These are phyloP conservation scores for Hygrophorus russula DNA, from an alignment of 768 basidiomycete genomes.

Conservation along the genomic window DNA sequence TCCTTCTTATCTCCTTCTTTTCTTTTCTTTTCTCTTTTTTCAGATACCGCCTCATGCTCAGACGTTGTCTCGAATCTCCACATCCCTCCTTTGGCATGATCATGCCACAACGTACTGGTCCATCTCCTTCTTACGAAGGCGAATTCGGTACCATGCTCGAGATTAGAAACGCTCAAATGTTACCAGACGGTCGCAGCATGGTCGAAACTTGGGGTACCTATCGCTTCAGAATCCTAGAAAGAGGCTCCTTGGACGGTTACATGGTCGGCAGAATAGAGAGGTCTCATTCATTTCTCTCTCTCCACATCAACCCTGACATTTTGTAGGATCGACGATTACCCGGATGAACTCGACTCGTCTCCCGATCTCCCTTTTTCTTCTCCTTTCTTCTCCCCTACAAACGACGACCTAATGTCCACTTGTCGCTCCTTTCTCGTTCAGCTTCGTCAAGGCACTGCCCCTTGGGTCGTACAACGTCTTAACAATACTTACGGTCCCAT, in stretches of 20 bases:
- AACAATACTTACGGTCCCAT: slow-evolving; percentile 69
- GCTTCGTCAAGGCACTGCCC: slow-evolving; percentile 57
- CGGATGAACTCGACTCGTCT: slow-evolving; percentile 21
- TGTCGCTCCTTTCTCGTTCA: slow-evolving; percentile 34
- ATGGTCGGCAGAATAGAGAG: slow-evolving; percentile 73
- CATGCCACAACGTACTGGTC: slow-evolving; percentile 46
- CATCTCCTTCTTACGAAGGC: slow-evolving; percentile 19
- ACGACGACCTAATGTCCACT: slow-evolving; percentile 41
- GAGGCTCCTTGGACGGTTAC: slow-evolving; percentile 82
- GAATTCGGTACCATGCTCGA: slow-evolving; percentile 94
- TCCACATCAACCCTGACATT: background rate
- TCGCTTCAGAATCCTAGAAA: slow-evolving; percentile 81
- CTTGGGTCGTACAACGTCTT: slow-evolving; percentile 88
- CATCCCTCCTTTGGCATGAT: slow-evolving; percentile 89
- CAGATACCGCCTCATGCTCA: slow-evolving; percentile 91
- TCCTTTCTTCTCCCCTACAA: slow-evolving; percentile 3
- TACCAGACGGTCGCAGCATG: slow-evolving; percentile 83
- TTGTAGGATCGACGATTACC: slow-evolving; percentile 20
- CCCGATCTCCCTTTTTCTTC: slow-evolving; percentile 7
- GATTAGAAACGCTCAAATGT: slow-evolving; percentile 77
- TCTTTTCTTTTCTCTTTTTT: background rate
- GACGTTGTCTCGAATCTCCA: slow-evolving; percentile 76
- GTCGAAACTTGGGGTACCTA: slow-evolving; percentile 53
- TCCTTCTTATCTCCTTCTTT: background rate
- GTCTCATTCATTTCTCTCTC: slow-evolving; percentile 14